phyloP scores from a whole-genome alignment of 129 eudicot genomes.

The Pseudognaphalium luteoalbum region DNA sequence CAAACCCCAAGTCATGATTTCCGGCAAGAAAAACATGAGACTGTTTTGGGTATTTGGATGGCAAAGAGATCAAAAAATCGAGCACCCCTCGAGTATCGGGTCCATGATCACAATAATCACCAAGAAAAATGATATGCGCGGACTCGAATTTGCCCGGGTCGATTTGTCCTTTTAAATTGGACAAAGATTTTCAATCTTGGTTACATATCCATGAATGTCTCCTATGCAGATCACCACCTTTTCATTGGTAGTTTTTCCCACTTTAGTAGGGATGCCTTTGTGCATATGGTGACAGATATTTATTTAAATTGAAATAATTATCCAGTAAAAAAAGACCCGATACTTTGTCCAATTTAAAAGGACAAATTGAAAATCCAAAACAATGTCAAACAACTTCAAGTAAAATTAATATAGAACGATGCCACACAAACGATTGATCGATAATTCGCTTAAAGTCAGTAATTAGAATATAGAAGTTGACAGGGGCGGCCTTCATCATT shows the following conservation, averaged over 20 bases:
- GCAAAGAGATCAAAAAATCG: slow-evolving; percentile 62
- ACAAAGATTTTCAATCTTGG: slow-evolving; percentile 39
- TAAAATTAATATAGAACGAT: background rate
- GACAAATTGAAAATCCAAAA: no score
- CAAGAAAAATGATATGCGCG: slow-evolving; percentile 60
- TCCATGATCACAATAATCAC: slow-evolving; percentile 92
- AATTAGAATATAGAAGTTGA: background rate
- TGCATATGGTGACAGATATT: background rate
- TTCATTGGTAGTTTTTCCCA: slow-evolving; percentile 3
- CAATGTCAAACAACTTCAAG: background rate
- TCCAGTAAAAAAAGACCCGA: background rate
- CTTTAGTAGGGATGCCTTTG: background rate
- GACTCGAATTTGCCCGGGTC: slow-evolving; percentile 19
- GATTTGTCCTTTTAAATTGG: slow-evolving; percentile 35
- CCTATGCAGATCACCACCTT: slow-evolving; percentile 34
- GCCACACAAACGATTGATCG: background rate
- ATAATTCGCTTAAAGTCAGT: background rate
- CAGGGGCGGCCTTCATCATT: background rate
- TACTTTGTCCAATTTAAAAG: no score
- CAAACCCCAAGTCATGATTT: slow-evolving; percentile 82
- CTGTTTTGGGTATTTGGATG: slow-evolving; percentile 75
- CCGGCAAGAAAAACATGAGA: slow-evolving; percentile 77
- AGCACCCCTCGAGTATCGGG: slow-evolving; percentile 61
- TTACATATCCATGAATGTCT: slow-evolving; percentile 46
- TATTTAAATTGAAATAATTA: no score